A percentile compares a stretch with the other conserved stretches of the same genome.
Evolutionary conservation across 2,329 filamentous ascomycete genomes (phyloP).

Genomic region (Colletotrichum nymphaeae): DNA sequence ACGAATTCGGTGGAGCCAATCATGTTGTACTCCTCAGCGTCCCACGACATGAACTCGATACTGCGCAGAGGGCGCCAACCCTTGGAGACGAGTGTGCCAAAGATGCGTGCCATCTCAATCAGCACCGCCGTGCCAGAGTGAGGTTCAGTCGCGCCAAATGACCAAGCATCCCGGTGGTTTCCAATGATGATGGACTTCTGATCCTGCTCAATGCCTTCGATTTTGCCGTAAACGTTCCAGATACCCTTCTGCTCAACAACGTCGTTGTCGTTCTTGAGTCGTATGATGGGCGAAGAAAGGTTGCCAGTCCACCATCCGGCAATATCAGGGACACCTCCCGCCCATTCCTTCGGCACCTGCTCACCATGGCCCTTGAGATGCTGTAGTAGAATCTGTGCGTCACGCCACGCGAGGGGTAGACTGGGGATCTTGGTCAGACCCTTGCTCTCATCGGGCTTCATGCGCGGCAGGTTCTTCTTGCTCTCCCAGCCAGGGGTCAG

Average conservation of each 20-base stretch:
- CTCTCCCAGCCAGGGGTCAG: slow-evolving; percentile 89
- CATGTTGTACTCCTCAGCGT: slow-evolving; percentile 91
- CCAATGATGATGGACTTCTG: slow-evolving; percentile 90
- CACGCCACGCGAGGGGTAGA: slow-evolving; percentile 88
- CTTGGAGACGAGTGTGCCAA: slow-evolving; percentile 79
- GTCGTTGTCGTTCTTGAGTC: slow-evolving; percentile 87
- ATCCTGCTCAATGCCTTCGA: slow-evolving; percentile 84
- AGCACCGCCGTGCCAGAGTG: slow-evolving; percentile 91
- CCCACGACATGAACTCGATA: slow-evolving; percentile 97
- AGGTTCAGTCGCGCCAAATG: slow-evolving; percentile 86
- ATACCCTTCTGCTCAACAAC: slow-evolving; percentile 85
- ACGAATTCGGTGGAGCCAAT: slow-evolving; percentile 96
- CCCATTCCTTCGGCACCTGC: slow-evolving; percentile 76
- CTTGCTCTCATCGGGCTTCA: slow-evolving; percentile 75
- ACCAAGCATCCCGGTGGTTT: slow-evolving; percentile 94
- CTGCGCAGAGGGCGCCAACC: slow-evolving; percentile 95
- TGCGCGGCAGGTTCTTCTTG: slow-evolving; percentile 71
- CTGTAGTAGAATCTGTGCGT: slow-evolving; percentile 84
- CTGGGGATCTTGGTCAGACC: slow-evolving; percentile 88
- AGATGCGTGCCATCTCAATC: slow-evolving; percentile 87
- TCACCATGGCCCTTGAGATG: slow-evolving; percentile 81
- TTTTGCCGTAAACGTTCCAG: slow-evolving; percentile 90
- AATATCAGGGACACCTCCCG: slow-evolving; percentile 80
- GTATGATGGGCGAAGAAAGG: slow-evolving; percentile 77
- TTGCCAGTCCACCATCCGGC: slow-evolving; percentile 84